Evolutionary conservation across 1,139 yeast species (phyloP).

Genomic region (Pneumocystis oryctolagi): DNA sequence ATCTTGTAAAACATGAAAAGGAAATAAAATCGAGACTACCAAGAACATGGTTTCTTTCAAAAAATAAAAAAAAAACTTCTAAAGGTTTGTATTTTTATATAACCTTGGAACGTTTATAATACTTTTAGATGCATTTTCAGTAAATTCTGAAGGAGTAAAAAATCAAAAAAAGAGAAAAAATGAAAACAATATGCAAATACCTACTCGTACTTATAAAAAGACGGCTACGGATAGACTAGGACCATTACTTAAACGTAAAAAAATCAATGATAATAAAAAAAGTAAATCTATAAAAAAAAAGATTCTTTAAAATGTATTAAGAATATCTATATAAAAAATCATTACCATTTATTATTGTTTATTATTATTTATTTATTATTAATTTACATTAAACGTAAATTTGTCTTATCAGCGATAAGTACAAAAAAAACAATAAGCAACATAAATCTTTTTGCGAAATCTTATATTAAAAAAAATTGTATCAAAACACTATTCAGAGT

Average conservation of each 20-base stretch:
- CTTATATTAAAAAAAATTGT: too few species aligned
- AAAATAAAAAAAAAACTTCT: slow-evolving; percentile 42
- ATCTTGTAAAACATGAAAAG: slow-evolving; percentile 58
- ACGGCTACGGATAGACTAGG: background rate
- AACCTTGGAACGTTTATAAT: background rate
- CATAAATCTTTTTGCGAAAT: too few species aligned
- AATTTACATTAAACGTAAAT: too few species aligned
- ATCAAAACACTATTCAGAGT: too few species aligned
- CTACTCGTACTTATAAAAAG: background rate
- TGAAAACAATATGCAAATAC: background rate
- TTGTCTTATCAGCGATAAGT: too few species aligned
- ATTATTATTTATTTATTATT: too few species aligned
- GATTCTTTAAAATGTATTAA: background rate
- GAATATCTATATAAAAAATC: too few species aligned
- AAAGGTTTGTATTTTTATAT: background rate
- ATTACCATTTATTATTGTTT: too few species aligned
- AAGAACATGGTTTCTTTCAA: slow-evolving; percentile 91
- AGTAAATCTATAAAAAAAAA: background rate
- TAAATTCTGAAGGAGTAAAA: background rate
- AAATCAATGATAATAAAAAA: background rate
- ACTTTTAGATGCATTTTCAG: background rate
- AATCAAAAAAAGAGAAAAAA: background rate
- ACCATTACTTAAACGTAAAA: background rate
- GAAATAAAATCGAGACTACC: slow-evolving; percentile 84
- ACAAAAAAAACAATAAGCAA: too few species aligned